These are phyloP conservation scores for Wakefieldia striispora DNA, from an alignment of 768 basidiomycete species.

Conservation along the genomic window DNA sequence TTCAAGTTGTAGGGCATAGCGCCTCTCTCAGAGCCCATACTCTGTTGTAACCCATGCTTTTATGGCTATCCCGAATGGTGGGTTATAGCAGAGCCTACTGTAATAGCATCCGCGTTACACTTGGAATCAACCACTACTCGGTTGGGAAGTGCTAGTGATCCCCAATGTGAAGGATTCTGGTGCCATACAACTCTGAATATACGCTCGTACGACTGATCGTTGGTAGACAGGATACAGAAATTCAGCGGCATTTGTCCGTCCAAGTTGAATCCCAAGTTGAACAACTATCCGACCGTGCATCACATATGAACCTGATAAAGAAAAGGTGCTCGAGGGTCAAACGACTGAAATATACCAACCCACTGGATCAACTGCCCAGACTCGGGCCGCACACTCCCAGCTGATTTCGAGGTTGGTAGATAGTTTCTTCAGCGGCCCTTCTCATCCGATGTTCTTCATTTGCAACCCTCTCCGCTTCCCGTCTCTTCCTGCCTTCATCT, in stretches of 20 bases:
- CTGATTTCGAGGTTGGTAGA: constrained; percentile 35
- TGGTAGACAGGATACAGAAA: neutral
- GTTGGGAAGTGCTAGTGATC: no score
- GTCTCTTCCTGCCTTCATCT: constrained; percentile 55
- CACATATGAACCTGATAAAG: neutral
- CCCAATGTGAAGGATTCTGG: neutral
- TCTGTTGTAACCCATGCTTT: no score
- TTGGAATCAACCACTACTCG: no score
- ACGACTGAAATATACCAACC: neutral
- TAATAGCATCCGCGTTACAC: no score
- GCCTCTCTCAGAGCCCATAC: no score
- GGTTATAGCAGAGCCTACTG: no score
- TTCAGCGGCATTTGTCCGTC: constrained; percentile 8
- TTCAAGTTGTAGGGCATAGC: no score
- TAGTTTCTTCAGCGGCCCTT: constrained; percentile 49
- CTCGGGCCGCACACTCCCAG: constrained; percentile 1
- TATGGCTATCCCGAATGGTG: no score
- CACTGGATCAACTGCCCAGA: neutral
- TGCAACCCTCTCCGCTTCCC: constrained; percentile 54
- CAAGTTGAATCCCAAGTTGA: constrained; percentile 1
- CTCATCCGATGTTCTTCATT: constrained; percentile 49
- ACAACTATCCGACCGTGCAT: neutral
- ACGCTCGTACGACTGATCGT: neutral
- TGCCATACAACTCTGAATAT: neutral
- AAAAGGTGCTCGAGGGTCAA: neutral